Conservation (phyloP, 139 green algal genomes). For the Coelastrella sp. region DNA sequence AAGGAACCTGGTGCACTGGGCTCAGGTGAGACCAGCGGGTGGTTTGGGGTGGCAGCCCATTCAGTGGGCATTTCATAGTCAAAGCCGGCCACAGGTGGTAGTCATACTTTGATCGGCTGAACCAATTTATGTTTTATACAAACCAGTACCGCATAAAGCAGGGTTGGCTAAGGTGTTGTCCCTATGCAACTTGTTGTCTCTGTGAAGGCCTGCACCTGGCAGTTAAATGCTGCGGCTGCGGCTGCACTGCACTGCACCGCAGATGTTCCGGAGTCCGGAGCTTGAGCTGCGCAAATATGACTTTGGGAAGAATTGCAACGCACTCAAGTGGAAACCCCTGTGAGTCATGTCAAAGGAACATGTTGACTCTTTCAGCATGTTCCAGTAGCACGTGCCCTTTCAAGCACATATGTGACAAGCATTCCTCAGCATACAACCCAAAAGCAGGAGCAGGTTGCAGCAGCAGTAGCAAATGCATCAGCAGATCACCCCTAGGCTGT, state of each 20-base stretch:
- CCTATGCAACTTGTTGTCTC: not conserved
- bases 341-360: not conserved
- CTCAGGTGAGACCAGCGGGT: not conserved
- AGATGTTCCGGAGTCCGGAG: not conserved
- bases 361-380: not conserved
- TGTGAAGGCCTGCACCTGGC: not conserved
- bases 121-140: not conserved
- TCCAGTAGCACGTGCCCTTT: not conserved
- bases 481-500: not conserved
- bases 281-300: conserved; percentile 33
- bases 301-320: conserved; percentile 37
- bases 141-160: not conserved
- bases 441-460: not conserved
- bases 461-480: not conserved
- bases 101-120: not conserved
- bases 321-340: conserved; percentile 1
- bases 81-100: not conserved
- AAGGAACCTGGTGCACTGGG: conserved; percentile 52
- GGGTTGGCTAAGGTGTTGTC: not conserved
- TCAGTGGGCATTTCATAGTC: not conserved
- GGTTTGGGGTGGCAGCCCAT: not conserved
- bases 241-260: not conserved
- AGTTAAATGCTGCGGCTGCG: not conserved
- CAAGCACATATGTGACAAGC: not conserved
- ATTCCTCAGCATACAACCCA: not conserved